Evolutionary conservation across 805 yeast genomes (phyloP).

Genomic region (Candida xyloterini): DNA sequence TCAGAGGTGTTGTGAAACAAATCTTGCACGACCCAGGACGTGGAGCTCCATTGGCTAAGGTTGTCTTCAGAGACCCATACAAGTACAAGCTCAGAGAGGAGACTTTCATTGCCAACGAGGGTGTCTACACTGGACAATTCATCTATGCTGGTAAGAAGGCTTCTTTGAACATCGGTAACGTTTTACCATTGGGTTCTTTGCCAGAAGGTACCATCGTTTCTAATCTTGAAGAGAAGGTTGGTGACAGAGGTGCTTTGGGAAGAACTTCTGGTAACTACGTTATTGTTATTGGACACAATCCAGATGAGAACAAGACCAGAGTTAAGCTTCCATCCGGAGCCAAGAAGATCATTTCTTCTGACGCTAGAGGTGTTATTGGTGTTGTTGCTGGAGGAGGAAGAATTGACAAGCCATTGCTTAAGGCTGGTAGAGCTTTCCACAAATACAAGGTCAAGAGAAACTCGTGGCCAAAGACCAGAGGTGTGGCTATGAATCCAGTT

Average conservation of each 20-base stretch:
- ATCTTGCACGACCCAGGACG: constrained; percentile 99
- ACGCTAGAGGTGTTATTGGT: constrained; percentile 99
- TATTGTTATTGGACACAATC: constrained; percentile 98
- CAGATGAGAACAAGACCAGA: constrained; percentile 98
- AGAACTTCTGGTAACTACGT: constrained; percentile 99
- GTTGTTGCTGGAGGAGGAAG: constrained; percentile 99
- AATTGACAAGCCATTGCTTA: constrained; percentile 98
- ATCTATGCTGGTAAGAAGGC: constrained; percentile 99
- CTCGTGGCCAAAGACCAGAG: constrained; percentile 99
- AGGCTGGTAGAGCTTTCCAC: constrained; percentile 99
- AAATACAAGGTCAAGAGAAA: constrained; percentile 99
- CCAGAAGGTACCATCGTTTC: constrained; percentile 99
- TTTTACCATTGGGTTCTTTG: constrained; percentile 92
- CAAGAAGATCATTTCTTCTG: constrained; percentile 91
- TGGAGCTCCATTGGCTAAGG: constrained; percentile 99
- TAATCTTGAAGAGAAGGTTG: constrained; percentile 97
- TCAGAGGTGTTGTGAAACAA: constrained; percentile 98
- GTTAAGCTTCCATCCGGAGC: constrained; percentile 99
- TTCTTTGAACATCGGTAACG: constrained; percentile 93
- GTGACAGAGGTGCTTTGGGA: constrained; percentile 99
- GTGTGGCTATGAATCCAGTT: constrained; percentile 99
- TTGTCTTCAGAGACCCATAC: constrained; percentile 99
- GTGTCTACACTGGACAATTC: constrained; percentile 99
- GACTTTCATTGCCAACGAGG: constrained; percentile 99
- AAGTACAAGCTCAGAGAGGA: constrained; percentile 96